Conservation (phyloP, 176 grass and related monocot species). For the Triticum monococcum region DNA sequence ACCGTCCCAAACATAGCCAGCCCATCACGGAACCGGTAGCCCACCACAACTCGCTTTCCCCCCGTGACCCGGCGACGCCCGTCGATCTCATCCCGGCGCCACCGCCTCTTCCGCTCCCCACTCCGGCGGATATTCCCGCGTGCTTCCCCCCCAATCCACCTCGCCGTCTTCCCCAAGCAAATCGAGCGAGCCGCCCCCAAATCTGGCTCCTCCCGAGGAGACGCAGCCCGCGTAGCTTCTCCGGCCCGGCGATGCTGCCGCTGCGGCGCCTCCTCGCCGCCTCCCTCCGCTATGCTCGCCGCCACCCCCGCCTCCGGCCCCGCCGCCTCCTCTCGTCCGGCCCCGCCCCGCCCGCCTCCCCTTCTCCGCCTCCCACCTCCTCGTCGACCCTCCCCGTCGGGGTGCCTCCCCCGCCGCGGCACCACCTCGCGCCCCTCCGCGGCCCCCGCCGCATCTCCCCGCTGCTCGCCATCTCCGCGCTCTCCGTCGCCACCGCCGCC, state of each 20-base stretch:
- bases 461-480: conserved; percentile 44
- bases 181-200: conserved; percentile 2
- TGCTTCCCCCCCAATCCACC: neutral
- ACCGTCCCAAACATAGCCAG: conserved; percentile 7
- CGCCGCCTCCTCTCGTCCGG: conserved; percentile 32
- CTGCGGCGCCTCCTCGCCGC: conserved; percentile 35
- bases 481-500: conserved; percentile 37
- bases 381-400: conserved; percentile 18
- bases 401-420: neutral
- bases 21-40: conserved; percentile 13
- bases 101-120: neutral
- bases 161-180: conserved; percentile 44
- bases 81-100: neutral
- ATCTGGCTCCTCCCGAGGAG: neutral
- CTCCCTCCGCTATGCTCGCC: conserved; percentile 8
- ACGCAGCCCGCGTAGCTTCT: neutral
- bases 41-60: neutral
- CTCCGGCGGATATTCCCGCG: conserved; percentile 47
- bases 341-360: neutral
- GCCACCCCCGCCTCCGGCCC: conserved; percentile 11
- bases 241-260: conserved; percentile 42
- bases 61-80: neutral
- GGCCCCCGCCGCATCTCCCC: conserved; percentile 45
- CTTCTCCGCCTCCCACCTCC: conserved; percentile 23
- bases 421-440: conserved; percentile 52